Percentiles rank a stretch among this genome's conserved stretches.
These are phyloP conservation scores for Alternaria panax DNA, from an alignment of 2,329 filamentous ascomycete genomes.

Conservation along the genomic window DNA sequence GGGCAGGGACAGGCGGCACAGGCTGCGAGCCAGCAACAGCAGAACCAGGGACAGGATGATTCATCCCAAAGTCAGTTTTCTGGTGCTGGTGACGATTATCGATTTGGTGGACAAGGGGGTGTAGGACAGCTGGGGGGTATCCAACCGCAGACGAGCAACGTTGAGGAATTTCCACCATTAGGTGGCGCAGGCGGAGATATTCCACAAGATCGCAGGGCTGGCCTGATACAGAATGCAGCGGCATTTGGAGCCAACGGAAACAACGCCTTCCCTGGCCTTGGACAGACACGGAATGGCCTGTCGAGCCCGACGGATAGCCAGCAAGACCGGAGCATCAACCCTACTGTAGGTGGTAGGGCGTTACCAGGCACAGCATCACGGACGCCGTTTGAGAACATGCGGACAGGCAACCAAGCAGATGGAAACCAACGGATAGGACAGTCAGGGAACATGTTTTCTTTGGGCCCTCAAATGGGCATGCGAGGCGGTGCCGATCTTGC, in stretches of 20 bases:
- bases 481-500: constrained; percentile 31
- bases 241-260: constrained; percentile 50
- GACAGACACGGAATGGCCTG: constrained; percentile 54
- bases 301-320: constrained; percentile 50
- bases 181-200: constrained; percentile 62
- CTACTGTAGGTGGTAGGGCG: constrained; percentile 41
- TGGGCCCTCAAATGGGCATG: constrained; percentile 38
- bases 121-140: constrained; percentile 59
- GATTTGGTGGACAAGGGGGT: constrained; percentile 63
- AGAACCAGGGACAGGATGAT: constrained; percentile 51
- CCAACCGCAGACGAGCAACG: constrained; percentile 64
- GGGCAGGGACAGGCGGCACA: constrained; percentile 42
- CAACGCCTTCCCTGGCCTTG: constrained; percentile 52
- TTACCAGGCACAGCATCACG: constrained; percentile 37
- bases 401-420: constrained; percentile 46
- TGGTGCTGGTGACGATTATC: constrained; percentile 62
- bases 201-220: constrained; percentile 58
- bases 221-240: constrained; percentile 60
- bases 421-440: constrained; percentile 38
- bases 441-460: constrained; percentile 39
- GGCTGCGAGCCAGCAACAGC: constrained; percentile 53
- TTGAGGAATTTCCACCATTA: constrained; percentile 68
- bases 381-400: constrained; percentile 43
- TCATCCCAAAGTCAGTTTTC: constrained; percentile 60
- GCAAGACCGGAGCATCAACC: constrained; percentile 43